Evolutionary conservation across 163 green algal species (phyloP).

Genomic region (Prototheca cutis): DNA sequence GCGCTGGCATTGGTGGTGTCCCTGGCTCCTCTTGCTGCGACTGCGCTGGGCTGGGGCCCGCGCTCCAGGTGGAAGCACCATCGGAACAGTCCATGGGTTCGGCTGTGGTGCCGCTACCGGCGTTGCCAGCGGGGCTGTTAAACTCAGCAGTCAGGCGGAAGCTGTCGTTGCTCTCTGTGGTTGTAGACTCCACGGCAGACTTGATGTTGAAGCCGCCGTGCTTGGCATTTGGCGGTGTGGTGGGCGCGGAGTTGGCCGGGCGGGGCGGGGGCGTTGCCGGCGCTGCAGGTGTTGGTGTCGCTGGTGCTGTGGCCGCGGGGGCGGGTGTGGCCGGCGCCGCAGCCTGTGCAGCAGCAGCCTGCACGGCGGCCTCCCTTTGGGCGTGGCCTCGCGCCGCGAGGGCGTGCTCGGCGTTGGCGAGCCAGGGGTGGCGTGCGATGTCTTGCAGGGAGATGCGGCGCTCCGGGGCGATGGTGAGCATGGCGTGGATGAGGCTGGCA

Average conservation of each 20-base stretch:
- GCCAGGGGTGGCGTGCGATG: not conserved
- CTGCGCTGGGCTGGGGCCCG: not conserved
- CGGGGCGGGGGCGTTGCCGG: not conserved
- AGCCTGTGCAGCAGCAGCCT: not conserved
- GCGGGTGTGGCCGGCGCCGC: not conserved
- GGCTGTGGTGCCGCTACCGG: not conserved
- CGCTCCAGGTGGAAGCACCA: too few species aligned
- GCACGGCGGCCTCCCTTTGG: not conserved
- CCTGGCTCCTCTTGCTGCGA: not conserved
- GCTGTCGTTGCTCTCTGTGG: not conserved
- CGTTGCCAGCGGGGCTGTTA: not conserved
- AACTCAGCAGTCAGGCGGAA: not conserved
- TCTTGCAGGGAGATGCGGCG: constrained; percentile 36
- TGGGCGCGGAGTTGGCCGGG: not conserved
- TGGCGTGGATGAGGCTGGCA: constrained; percentile 35
- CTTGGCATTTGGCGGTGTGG: not conserved
- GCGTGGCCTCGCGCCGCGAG: not conserved
- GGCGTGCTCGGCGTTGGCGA: not conserved
- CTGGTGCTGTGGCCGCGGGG: not conserved
- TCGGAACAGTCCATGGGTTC: too few species aligned
- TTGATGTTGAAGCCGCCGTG: not conserved
- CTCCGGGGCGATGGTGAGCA: constrained; percentile 43
- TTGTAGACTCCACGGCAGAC: not conserved
- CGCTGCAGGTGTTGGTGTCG: not conserved
- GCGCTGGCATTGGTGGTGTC: too few species aligned